These are phyloP conservation scores for Talaromyces sp. DNA, from an alignment of 2,329 filamentous ascomycete genomes.

Conservation along the genomic window DNA sequence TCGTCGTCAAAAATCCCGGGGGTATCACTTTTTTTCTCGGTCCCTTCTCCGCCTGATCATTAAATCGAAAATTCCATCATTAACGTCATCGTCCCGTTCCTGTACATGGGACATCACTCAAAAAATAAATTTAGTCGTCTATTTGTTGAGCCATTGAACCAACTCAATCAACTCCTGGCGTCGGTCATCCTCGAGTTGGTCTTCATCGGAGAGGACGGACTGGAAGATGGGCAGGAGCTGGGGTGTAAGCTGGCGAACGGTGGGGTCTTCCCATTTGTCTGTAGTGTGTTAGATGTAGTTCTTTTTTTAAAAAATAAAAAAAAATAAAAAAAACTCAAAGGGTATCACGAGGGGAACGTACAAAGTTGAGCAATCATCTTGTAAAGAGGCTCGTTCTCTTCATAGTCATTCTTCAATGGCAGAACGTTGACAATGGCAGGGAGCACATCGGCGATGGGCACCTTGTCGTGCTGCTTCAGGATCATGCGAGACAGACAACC, in stretches of 20 bases:
- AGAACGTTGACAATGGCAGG: constrained; percentile 74
- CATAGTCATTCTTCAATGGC: constrained; percentile 86
- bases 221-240: constrained; percentile 45
- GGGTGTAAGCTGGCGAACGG: constrained; percentile 42
- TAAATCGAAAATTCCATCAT: constrained; percentile 9
- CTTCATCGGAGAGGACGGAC: constrained; percentile 41
- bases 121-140: not conserved
- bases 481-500: constrained; percentile 93
- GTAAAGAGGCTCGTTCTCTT: constrained; percentile 94
- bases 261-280: constrained; percentile 45
- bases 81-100: constrained; percentile 4
- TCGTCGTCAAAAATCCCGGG: constrained; percentile 13
- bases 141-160: constrained; percentile 44
- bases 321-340: not conserved
- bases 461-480: constrained; percentile 74
- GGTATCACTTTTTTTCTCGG: constrained; percentile 5
- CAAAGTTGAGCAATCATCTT: constrained; percentile 84
- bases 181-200: constrained; percentile 47
- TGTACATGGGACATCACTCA: not conserved
- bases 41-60: constrained; percentile 2
- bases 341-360: constrained; percentile 41
- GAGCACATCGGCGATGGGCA: constrained; percentile 76
- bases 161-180: constrained; percentile 44
- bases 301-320: too few species aligned
- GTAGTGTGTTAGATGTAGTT: not conserved